Base-by-base conservation (phyloP, 2,329 filamentous ascomycete species). In the Graphium sp. region DNA sequence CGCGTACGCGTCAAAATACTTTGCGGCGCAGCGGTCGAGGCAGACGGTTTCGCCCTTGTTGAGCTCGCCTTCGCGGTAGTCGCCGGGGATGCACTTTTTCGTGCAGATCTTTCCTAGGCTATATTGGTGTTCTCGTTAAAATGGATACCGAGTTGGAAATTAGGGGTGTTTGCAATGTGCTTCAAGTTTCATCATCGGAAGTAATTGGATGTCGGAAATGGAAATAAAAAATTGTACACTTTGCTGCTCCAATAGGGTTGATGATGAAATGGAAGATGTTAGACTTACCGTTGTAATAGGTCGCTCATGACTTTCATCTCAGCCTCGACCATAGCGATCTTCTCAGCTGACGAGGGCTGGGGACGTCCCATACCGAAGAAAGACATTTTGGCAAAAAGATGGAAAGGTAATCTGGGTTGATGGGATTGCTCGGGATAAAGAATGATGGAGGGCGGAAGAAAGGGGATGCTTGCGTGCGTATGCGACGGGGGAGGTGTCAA, bases 1-100 rank as follows among this genome's bases (percentile, higher is more conserved):
- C 64, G 93, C 74, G 55, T 93, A 92, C 47, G 93, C 85, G 44
- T 95, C 87, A 60, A 98, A 94, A 65, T 95, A 98, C 64, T 98
- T 98, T 49, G 80, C 70, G 33, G 91, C 81, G 60, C 91, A 98
- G 47, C 89, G 82, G 61, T 98, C 89, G 43, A 98, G 74, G 62
- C 91, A 98, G 44, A 98, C 89, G 42, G 79, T 84, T 60, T 98
- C 89, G 66, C 85, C 91, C 64, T 98, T 98, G 72, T 94, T 93
- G 47, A 98, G 74, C 44, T 98, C 87, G 53, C 71, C 74, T 62
- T 98, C 89, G 52, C 84, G 83, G 72, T 95, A 98, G 45, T 87
- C 74, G 47, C 62, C 66, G 37, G 87, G 87, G 42, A 98, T 71
- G 60, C 89, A 98, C 65, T 98, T 98, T 52, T 78, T 74, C 41